Evolutionary conservation across 768 basidiomycete genomes (phyloP), one percentile per base, ranked within the genome.

Genomic region (Chiua virens): DNA sequence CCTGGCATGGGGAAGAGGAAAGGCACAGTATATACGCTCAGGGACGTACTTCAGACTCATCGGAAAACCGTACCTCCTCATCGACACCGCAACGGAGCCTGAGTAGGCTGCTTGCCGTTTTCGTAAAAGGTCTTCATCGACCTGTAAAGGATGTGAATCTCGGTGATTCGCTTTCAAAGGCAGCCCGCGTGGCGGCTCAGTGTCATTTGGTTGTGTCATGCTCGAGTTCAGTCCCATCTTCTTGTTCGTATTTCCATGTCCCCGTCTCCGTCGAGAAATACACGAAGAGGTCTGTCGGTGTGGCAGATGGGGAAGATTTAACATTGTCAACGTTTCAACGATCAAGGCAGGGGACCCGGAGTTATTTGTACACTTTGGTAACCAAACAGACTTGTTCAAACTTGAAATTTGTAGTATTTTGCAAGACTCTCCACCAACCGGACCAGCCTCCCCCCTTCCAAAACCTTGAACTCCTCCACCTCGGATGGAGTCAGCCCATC

Each of bases 41-140:
- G 53, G 63, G 55, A 58, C 49, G 60, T 52, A 55, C 59, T 34
- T 32, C 44, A 43, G 47, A 49, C 50, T 42, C 50, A 54, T 54
- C 49, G 42, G 46, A 54, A 50, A 56, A 50, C 71, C 84, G 65
- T 67, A 92, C 95, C 73, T 85, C 81, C 76, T 98, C 97, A 65
- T 99, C 96, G 20, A 99, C 94, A 10, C 96, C 97, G 76, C 78
- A 2, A 99, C 77, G 1, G n/a, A n/a, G n/a, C n/a, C n/a, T n/a
- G 92, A 87, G 70, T 99, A 99, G 2, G 93, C 95, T 1, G 92
- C 94, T 74, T 98, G 97, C 66, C 98, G 96, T 20, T 84, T 85
- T 64, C 84, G 86, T 50, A 96, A 58, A 13, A 91, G 74, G 47
- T 95, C 92, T 55, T 96, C 92, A 56, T 93, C 90, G 28, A 96